These are phyloP conservation scores for Fusarium sp. DNA, from an alignment of 2,329 filamentous ascomycete genomes.

Conservation along the genomic window DNA sequence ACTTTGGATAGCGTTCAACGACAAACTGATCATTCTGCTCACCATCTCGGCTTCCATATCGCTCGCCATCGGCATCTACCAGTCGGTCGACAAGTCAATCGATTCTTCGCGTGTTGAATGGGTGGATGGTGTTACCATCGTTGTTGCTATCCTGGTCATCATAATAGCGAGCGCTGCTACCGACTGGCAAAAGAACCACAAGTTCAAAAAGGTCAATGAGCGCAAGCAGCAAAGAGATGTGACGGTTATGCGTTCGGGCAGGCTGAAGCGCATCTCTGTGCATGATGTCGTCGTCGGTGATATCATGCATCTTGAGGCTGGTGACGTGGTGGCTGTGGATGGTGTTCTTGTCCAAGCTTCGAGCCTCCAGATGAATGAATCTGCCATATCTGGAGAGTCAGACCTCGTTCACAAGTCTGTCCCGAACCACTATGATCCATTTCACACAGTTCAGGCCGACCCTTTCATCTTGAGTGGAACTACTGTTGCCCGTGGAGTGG, in stretches of 20 bases:
- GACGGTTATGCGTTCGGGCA: slow-evolving; percentile 81
- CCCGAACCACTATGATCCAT: slow-evolving; percentile 68
- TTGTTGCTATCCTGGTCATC: slow-evolving; percentile 80
- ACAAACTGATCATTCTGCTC: slow-evolving; percentile 80
- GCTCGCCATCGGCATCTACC: slow-evolving; percentile 78
- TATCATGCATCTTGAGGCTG: slow-evolving; percentile 77
- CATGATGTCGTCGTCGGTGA: slow-evolving; percentile 80
- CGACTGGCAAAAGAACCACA: slow-evolving; percentile 84
- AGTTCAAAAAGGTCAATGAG: slow-evolving; percentile 83
- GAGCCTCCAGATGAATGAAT: slow-evolving; percentile 74
- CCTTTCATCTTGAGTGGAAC: slow-evolving; percentile 85
- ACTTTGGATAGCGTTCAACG: slow-evolving; percentile 82
- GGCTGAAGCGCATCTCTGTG: slow-evolving; percentile 74
- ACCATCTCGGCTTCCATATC: slow-evolving; percentile 79
- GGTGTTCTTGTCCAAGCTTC: slow-evolving; percentile 71
- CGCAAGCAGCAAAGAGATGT: slow-evolving; percentile 82
- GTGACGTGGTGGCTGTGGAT: slow-evolving; percentile 77
- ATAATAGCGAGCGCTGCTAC: slow-evolving; percentile 81
- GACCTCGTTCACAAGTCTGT: slow-evolving; percentile 74
- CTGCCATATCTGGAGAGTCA: slow-evolving; percentile 80
- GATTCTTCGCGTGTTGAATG: slow-evolving; percentile 73
- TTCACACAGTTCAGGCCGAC: slow-evolving; percentile 65
- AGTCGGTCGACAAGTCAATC: slow-evolving; percentile 67
- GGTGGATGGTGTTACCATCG: slow-evolving; percentile 85
- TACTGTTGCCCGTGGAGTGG: slow-evolving; percentile 80